phyloP scores from a whole-genome alignment of 176 grass and related monocot species.

The Phyllostachys edulis region DNA sequence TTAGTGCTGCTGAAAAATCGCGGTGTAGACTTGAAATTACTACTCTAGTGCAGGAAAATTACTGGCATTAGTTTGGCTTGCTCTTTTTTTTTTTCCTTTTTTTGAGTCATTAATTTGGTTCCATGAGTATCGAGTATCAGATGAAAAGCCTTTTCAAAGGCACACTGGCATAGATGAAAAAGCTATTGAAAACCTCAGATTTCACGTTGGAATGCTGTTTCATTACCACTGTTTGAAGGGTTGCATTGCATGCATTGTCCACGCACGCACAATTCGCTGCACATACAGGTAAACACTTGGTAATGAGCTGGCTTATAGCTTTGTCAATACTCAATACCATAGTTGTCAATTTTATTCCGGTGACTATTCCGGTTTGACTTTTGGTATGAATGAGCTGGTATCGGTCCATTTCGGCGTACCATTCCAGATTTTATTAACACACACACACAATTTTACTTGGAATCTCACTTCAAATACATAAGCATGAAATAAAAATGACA shows the following conservation, averaged over 20 bases:
- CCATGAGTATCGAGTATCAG: not conserved
- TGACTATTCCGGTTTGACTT: too few relatives aligned
- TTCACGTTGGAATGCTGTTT: not conserved
- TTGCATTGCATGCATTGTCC: not conserved
- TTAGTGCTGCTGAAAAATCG: not conserved
- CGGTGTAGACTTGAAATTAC: too few relatives aligned
- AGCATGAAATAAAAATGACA: too few relatives aligned
- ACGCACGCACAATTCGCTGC: not conserved
- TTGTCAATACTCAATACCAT: not conserved
- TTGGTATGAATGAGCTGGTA: too few relatives aligned
- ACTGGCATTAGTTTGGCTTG: not conserved
- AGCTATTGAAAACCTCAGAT: not conserved
- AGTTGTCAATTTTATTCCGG: too few relatives aligned
- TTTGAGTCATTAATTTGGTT: not conserved
- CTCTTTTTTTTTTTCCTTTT: not conserved
- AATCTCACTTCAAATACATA: too few relatives aligned
- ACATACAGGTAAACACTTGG: too few relatives aligned
- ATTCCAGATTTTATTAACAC: too few relatives aligned
- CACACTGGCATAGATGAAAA: not conserved
- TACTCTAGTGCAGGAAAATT: not conserved
- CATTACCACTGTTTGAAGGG: not conserved
- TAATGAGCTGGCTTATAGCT: not conserved
- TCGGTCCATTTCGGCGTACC: too few relatives aligned
- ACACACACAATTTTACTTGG: too few relatives aligned
- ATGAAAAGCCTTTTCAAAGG: too few relatives aligned